phyloP scores from a whole-genome alignment of 176 grass and related monocot species.

The Elymus sibiricus region DNA sequence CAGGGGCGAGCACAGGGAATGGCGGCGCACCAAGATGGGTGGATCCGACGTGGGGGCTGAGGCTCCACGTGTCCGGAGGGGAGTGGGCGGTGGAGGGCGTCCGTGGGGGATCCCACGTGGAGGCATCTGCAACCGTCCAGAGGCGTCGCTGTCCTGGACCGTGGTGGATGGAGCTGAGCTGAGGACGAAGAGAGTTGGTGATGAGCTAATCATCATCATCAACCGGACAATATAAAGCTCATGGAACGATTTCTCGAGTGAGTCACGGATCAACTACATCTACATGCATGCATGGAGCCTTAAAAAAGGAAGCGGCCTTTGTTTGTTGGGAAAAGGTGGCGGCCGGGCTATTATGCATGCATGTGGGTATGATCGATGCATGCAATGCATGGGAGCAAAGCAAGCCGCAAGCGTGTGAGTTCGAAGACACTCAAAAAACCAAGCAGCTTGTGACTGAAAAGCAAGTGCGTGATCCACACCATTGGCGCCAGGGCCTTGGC shows the following conservation, averaged over 20 bases:
- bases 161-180: background rate
- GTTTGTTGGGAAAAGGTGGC: background rate
- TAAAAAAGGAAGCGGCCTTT: background rate
- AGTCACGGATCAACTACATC: background rate
- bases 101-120: background rate
- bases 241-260: background rate
- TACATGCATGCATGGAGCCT: background rate
- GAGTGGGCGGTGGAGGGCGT: background rate
- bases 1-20: background rate
- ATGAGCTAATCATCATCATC: slow-evolving; percentile 24
- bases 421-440: too few relatives aligned
- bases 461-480: too few relatives aligned
- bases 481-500: too few relatives aligned
- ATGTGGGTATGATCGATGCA: too few relatives aligned
- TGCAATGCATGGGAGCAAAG: too few relatives aligned
- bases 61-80: background rate
- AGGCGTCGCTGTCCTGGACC: background rate
- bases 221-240: background rate
- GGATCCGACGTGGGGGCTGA: background rate
- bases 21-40: background rate
- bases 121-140: background rate
- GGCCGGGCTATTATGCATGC: too few relatives aligned
- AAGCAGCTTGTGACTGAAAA: too few relatives aligned
- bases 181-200: slow-evolving; percentile 2
- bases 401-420: too few relatives aligned